Conservation (phyloP, 768 basidiomycete genomes). For the Brasilioporus rufonigricans region DNA sequence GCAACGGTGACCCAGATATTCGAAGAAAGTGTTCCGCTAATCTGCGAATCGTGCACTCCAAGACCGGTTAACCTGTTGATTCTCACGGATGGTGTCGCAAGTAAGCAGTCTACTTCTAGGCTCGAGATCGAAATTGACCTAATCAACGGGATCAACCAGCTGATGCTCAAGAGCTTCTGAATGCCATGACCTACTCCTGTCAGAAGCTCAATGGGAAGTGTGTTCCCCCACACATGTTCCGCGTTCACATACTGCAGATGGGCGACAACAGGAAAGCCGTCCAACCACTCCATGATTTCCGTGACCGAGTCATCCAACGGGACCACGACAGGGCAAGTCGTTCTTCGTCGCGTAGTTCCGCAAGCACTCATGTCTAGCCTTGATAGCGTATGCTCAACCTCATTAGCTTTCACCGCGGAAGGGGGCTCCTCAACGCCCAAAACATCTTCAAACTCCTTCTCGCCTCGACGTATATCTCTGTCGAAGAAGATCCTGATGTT, state of each 20-base stretch:
- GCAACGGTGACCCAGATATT: constrained; percentile 20
- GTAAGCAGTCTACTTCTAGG: constrained; percentile 3
- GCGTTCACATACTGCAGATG: constrained; percentile 25
- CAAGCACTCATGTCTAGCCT: background rate
- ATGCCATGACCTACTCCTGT: constrained; percentile 8
- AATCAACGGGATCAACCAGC: background rate
- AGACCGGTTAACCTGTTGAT: constrained; percentile 15
- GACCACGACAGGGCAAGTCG: constrained; percentile 15
- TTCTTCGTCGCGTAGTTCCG: background rate
- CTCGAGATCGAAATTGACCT: background rate
- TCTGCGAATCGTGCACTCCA: constrained; percentile 1
- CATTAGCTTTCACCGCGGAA: constrained; percentile 24
- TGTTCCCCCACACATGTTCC: constrained; percentile 19
- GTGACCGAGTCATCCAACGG: constrained; percentile 14
- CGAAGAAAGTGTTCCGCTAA: constrained; percentile 11
- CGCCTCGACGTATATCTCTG: constrained; percentile 15
- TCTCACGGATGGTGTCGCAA: constrained; percentile 19
- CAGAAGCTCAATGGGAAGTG: constrained; percentile 6
- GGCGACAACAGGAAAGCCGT: constrained; percentile 22
- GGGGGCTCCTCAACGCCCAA: constrained; percentile 20
- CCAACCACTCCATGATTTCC: constrained; percentile 22
- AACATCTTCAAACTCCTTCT: constrained; percentile 20
- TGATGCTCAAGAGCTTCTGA: constrained; percentile 12
- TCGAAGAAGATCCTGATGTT: constrained; percentile 21
- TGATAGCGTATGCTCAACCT: constrained; percentile 19